Base-by-base conservation (phyloP, 1,139 yeast genomes). In the Kluyveromyces sp. region DNA sequence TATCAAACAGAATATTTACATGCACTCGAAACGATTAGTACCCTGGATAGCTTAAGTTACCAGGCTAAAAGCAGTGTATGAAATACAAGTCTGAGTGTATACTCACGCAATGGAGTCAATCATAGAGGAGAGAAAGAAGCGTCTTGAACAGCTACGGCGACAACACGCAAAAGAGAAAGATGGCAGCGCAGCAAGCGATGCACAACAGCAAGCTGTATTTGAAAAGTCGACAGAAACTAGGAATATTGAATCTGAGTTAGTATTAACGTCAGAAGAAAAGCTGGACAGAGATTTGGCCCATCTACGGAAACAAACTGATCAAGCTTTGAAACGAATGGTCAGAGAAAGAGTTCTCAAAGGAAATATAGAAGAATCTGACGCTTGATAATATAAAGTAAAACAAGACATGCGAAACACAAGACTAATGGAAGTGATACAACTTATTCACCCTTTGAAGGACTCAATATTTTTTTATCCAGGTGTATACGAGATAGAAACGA, bases 261-360 rank as follows among this genome's bases (percentile, higher is more conserved):
- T 8, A 3, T 17, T 20, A 3, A 15, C 71, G 49, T 51, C 71
- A 38, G 65, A 69, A 49, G 54, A 68, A 20, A 70, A 68, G 46
- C 48, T 74, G 8, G 60, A 63, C 36, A 62, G 62, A 0, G 65
- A 66, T 38, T 39, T 70, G 42, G 65, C 63, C 9, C 51, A 64
- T 3, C 52, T 73, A n/a, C 64, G 69, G 16, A 57, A 60, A 39
- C 56, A 63, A 36, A 72, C 76, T 0, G 67, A 70, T 36, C 57
- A 60, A 28, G 69, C 68, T 1, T 62, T 76, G 1, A 61, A 63
- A n/a, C 50, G 60, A 17, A 42, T 71, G 2, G 68, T 75, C 12
- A 63, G 71, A 41, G 68, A 68, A 33, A 56, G 70, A 36, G 46
- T 71, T 4, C 30, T 56, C 18, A 42, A 47, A 17, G 52, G 47